phyloP scores from a whole-genome alignment of 352 stramenopile species.

The Phytophthora sp. region DNA sequence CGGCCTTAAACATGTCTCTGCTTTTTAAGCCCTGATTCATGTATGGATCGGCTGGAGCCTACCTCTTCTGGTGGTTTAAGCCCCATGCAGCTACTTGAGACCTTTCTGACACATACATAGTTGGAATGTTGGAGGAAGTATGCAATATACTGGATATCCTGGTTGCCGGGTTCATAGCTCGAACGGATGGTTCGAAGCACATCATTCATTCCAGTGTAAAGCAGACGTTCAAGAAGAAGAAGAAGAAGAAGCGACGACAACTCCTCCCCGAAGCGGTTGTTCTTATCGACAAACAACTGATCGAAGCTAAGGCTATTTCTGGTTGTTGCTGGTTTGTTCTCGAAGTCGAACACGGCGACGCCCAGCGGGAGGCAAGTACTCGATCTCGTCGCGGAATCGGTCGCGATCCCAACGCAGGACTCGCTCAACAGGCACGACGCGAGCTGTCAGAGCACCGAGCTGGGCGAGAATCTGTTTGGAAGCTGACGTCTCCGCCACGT shows the following conservation, averaged over 20 bases:
- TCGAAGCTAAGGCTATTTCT: conserved; percentile 4
- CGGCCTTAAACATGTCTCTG: too few relatives aligned
- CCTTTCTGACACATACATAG: conserved; percentile 24
- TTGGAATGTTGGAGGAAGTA: conserved; percentile 19
- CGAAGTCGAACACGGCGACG: conserved; percentile 42
- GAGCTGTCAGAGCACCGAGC: conserved; percentile 51
- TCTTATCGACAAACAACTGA: conserved; percentile 53
- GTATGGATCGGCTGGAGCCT: conserved; percentile 22
- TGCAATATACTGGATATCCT: conserved; percentile 12
- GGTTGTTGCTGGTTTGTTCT: conserved; percentile 13
- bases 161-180: conserved; percentile 30
- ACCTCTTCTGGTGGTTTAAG: conserved; percentile 7
- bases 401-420: conserved; percentile 65
- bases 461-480: conserved; percentile 53
- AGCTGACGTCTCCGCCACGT: conserved; percentile 52
- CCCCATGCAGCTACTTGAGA: conserved; percentile 25
- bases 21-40: too few relatives aligned
- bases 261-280: conserved; percentile 59
- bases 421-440: conserved; percentile 49
- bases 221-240: conserved; percentile 36
- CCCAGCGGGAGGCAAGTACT: conserved; percentile 42
- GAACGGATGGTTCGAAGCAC: too few relatives aligned
- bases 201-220: too few relatives aligned
- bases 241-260: conserved; percentile 22
- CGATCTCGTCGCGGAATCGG: conserved; percentile 51